phyloP scores from a whole-genome alignment of 805 yeast genomes.

The Saccharomycopsis olivae region DNA sequence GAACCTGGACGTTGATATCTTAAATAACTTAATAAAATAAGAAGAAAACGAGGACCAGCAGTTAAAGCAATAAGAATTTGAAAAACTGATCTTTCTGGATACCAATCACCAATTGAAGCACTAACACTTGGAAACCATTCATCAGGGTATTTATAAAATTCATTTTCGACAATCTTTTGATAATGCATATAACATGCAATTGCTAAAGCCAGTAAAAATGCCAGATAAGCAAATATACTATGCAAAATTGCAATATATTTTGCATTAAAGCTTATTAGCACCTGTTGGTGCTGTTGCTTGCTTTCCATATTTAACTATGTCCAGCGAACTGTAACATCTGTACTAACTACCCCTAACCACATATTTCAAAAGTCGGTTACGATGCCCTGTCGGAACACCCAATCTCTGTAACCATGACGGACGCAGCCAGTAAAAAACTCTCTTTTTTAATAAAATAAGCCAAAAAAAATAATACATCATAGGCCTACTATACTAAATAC shows the following conservation, averaged over 20 bases:
- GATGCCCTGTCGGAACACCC: too few relatives aligned
- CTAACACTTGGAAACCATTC: conserved; percentile 99
- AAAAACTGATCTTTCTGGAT: conserved; percentile 89
- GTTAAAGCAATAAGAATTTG: conserved; percentile 89
- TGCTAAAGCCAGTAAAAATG: conserved; percentile 64
- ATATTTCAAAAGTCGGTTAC: too few relatives aligned
- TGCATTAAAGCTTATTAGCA: conserved; percentile 39
- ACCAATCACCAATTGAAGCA: conserved; percentile 94
- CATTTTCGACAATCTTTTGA: conserved; percentile 79
- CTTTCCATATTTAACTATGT: too few relatives aligned
- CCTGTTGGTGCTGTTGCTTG: too few relatives aligned
- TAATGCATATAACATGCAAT: conserved; percentile 75
- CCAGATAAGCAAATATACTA: conserved; percentile 57
- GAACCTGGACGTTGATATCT: conserved; percentile 31
- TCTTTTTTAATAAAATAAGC: too few relatives aligned
- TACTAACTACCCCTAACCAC: too few relatives aligned
- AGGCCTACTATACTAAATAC: too few relatives aligned
- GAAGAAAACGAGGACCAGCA: conserved; percentile 80
- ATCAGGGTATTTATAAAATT: conserved; percentile 83
- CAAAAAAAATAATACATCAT: too few relatives aligned
- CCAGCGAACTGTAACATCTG: too few relatives aligned
- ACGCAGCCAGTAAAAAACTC: too few relatives aligned
- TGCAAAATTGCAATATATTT: conserved; percentile 62
- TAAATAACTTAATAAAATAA: conserved; percentile 43
- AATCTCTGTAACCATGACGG: too few relatives aligned